Evolutionary conservation across 805 yeast genomes (phyloP).

Genomic region (Pichia membranifaciens): DNA sequence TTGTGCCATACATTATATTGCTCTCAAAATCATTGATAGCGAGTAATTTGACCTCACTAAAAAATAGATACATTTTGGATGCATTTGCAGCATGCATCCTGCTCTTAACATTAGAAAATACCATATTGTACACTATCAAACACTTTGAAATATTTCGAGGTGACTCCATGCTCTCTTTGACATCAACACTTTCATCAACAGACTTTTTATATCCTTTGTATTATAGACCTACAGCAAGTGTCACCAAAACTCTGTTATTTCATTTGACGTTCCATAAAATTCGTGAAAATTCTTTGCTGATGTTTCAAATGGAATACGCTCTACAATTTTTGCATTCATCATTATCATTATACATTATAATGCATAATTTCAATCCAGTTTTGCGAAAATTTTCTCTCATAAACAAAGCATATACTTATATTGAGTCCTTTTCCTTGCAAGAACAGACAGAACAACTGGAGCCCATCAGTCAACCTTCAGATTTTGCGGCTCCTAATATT

Average conservation of each 20-base stretch:
- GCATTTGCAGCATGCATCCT: conserved; percentile 24
- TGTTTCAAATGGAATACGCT: conserved; percentile 25
- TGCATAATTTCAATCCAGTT: conserved; percentile 26
- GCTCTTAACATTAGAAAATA: conserved; percentile 17
- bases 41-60: conserved; percentile 28
- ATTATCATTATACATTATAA: conserved; percentile 27
- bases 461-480: background rate
- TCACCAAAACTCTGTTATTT: conserved; percentile 17
- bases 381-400: conserved; percentile 16
- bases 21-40: conserved; percentile 33
- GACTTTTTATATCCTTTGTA: conserved; percentile 9
- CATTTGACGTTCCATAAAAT: conserved; percentile 18
- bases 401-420: conserved; percentile 5
- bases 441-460: conserved; percentile 3
- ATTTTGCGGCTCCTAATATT: background rate
- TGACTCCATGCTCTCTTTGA: conserved; percentile 5
- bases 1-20: conserved; percentile 24
- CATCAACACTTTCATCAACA: conserved; percentile 6
- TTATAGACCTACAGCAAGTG: conserved; percentile 6
- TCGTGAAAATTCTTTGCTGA: conserved; percentile 13
- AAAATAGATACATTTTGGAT: conserved; percentile 24
- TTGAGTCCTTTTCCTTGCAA: conserved; percentile 7
- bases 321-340: conserved; percentile 26
- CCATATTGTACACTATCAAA: conserved; percentile 10
- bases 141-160: conserved; percentile 13